Evolutionary conservation across 2,329 filamentous ascomycete genomes (phyloP).

Genomic region (Thermoascus crustaceus): DNA sequence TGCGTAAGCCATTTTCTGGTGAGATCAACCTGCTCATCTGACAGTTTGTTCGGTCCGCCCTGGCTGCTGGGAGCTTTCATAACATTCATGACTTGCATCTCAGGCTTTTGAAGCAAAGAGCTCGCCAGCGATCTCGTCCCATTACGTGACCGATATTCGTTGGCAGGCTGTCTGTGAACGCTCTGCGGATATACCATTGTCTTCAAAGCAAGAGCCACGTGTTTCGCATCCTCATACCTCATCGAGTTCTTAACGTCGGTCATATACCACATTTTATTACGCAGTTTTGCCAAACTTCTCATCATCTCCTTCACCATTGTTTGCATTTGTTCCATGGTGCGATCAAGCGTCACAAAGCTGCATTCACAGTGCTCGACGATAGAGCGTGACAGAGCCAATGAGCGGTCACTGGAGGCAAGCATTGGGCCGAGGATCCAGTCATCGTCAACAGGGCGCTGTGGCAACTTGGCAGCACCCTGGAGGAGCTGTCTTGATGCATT

Average conservation of each 20-base stretch:
- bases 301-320: conserved; percentile 67
- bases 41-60: conserved; percentile 87
- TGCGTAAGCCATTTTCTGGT: conserved; percentile 75
- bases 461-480: conserved; percentile 50
- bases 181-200: conserved; percentile 63
- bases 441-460: conserved; percentile 47
- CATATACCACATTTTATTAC: conserved; percentile 98
- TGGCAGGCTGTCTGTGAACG: conserved; percentile 17
- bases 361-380: conserved; percentile 30
- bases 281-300: conserved; percentile 61
- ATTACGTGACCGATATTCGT: conserved; percentile 31
- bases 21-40: conserved; percentile 87
- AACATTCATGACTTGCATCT: conserved; percentile 78
- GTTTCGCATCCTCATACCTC: conserved; percentile 76
- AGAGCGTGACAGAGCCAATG: conserved; percentile 22
- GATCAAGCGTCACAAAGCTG: conserved; percentile 69
- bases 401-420: conserved; percentile 49
- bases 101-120: conserved; percentile 66
- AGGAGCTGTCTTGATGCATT: conserved; percentile 69
- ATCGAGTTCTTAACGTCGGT: conserved; percentile 87
- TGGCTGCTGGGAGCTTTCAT: conserved; percentile 75
- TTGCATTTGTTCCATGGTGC: conserved; percentile 71
- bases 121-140: conserved; percentile 41
- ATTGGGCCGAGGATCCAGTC: conserved; percentile 63
- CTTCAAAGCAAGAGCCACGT: conserved; percentile 79